Evolutionary conservation across 2,329 filamentous ascomycete genomes (phyloP), one percentile per base, ranked within the genome.

Genomic region (Zalaria obscura): DNA sequence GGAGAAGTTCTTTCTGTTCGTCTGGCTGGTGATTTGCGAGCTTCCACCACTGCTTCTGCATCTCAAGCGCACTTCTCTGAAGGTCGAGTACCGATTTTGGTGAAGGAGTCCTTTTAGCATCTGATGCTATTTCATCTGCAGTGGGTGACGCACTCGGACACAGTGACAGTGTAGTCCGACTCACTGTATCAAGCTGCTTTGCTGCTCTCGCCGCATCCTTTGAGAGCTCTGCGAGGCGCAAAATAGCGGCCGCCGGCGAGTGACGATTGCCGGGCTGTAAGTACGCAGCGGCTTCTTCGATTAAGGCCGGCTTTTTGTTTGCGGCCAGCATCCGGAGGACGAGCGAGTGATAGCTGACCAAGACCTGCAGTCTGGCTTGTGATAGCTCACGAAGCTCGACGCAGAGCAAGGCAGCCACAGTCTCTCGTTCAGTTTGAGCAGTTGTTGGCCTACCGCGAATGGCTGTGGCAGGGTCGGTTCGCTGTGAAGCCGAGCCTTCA

Each of bases 101-200:
- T 2, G 66, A 65, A 3, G 78, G 67, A 45, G 69, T 75, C 5
- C 76, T 57, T 26, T 69, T 66, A 5, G 66, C 59, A 45, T 80
- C 72, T 3, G 60, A 52, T 0, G 76, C 76, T 1, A 66, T 48
- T 3, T 58, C 58, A 51, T 88, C 83, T 34, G 79, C 74, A 6
- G 74, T 70, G 38, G 66, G 64, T 2, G 80, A 76, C n/a, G 81
- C 65, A 50, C 75, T 80, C 1, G 83, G 81, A 27, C 78, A 73
- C 1, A 87, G 60, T 0, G 76, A 72, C 1, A 87, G 62, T 0
- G 87, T 62, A 3, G 69, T 68, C 48, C 83, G 78, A 0, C 79
- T 76, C 2, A 86, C 54, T 0, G 68, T 70, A 39, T 85, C 80
- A 11, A 88, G 62, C 47, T 85, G 80, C 3, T 75, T 75, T 86